Evolutionary conservation across 1,284 basidiomycete species (phyloP), one percentile per base, ranked within the genome.

Genomic region (Ustilago crameri): DNA sequence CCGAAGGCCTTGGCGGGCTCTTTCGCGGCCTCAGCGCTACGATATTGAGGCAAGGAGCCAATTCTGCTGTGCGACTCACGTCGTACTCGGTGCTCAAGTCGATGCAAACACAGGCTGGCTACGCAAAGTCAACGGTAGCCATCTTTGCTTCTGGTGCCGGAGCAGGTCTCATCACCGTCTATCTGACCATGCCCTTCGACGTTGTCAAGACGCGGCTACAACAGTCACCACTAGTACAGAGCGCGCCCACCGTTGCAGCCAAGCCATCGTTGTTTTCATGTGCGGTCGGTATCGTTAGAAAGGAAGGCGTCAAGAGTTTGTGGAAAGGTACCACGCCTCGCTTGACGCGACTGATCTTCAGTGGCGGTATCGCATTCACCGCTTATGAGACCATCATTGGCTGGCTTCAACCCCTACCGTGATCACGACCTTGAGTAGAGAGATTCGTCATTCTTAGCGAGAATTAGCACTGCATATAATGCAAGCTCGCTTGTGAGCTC

Each of bases 191-290:
- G 68, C 58, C 57, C 20, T 42, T 44, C 70, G 95, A 93, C 81
- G 94, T 98, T n/a, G 89, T 97, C 85, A 97, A 98, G 85, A 97
- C 95, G 9, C 89, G 95, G 27, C 96, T 98, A 94, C 95, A 98
- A 22, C 56, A 58, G 43, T 58, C 56, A 14, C 56, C 56, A 9
- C 14, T 27, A 83, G 90, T 91, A 43, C 22, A n/a, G 14, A 43
- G 41, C 1, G 87, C 96, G 17, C 87, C 89, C 67, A 94, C 93
- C 0, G 87, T 88, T 15, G 85, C 87, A 37, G 89, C 93, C 69
- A 97, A 96, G 22, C 56, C 56, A 2, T 32, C 24, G 5, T 40
- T 58, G 10, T 18, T 47, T 83, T 88, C 89, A 35, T 95, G 96
- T 80, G 90, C 93, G 1, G 91, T 96, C 85, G 93, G 97, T 80